Base-by-base conservation (phyloP, 805 yeast species). In the Diddensiella caesifluorescens region DNA sequence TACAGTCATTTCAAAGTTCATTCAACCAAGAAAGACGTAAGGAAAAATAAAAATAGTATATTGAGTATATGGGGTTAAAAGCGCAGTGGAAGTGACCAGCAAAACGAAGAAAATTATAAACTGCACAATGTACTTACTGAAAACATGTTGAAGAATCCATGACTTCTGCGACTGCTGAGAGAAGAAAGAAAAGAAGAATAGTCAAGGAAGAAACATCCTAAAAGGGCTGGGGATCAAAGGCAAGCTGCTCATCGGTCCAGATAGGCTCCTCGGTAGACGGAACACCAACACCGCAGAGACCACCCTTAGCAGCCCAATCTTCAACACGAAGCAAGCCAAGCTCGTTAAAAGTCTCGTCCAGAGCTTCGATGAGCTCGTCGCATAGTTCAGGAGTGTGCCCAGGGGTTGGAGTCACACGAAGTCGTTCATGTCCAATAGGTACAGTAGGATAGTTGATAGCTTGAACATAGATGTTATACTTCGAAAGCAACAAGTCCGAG, bases 381-480 rank as follows among this genome's bases (percentile, higher is more conserved):
- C 90, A 74, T 38, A 86, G 71, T 44, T 80, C 84, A 45, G 78
- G 72, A 15, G 79, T 75, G 63, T 92, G 99, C 41, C 96, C 97
- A 27, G 99, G 99, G 31, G 98, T 89, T 42, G 99, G 97, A n/a
- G 99, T 92, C 60, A 92, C 79, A 68, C 99, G 80, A 57, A 92
- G 77, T 62, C 98, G 80, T 69, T 92, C 99, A 51, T 88, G 82
- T 47, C 98, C 98, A 53, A 83, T 79, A 15, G 96, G 82, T 47
- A 92, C 98, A 19, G 98, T 92, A 47, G 99, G 99, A 79, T 83
- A 92, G 70, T 92, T 92, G 63, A 92, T 92, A 35, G 97, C 96
- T 69, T 92, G 99, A 35, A 94, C 98, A 59, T 92, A 92, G 61
- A 92, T 89, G 51, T 76, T 74, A 67, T 88, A 83, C 55, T 83